Percentiles rank a stretch among this genome's conserved stretches.
These are phyloP conservation scores for Yamagishiella unicocca DNA, from an alignment of 139 green algal species.

Conservation along the genomic window DNA sequence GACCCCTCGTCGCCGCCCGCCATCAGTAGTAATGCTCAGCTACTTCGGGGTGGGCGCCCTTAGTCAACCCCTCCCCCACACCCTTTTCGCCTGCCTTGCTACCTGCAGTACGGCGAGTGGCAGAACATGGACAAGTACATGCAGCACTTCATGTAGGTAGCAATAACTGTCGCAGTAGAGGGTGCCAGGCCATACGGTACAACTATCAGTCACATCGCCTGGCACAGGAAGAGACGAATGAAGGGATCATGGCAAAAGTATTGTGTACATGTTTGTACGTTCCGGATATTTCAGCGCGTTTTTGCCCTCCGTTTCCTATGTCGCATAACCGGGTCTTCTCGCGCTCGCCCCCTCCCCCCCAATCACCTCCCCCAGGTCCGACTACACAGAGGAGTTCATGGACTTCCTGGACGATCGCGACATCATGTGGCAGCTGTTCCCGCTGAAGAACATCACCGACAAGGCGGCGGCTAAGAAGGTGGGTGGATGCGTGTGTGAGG, in stretches of 20 bases:
- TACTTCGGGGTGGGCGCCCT: no score
- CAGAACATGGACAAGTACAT: conserved; percentile 28
- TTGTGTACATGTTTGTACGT: not conserved
- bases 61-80: no score
- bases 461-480: no score
- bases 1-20: not conserved
- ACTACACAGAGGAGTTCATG: not conserved
- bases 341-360: no score
- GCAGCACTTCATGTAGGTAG: conserved; percentile 22
- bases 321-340: not conserved
- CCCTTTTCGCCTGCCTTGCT: no score
- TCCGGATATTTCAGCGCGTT: not conserved
- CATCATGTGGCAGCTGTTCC: conserved; percentile 20
- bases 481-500: no score
- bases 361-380: not conserved
- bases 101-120: conserved; percentile 36
- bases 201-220: no score
- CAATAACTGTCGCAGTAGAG: not conserved
- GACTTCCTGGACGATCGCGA: not conserved
- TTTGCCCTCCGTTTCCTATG: not conserved
- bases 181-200: not conserved
- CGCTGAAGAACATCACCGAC: conserved; percentile 10
- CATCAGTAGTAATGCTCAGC: no score
- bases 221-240: not conserved
- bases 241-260: not conserved